Conservation (phyloP, 1,139 yeast species). For the Meyerozyma guilliermondii region DNA sequence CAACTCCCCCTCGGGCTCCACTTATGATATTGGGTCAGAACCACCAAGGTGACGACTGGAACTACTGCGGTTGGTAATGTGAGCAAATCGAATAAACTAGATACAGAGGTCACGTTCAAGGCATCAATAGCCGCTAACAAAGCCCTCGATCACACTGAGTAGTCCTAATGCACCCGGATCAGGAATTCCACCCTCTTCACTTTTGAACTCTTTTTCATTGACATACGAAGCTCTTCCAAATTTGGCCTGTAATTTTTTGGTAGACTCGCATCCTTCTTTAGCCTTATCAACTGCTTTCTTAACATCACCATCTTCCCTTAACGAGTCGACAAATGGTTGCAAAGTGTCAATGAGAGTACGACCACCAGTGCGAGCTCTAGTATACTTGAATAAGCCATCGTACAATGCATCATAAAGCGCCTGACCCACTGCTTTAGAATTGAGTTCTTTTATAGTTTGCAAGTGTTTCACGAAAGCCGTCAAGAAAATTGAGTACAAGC, state of each 20-base stretch:
- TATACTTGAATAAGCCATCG: constrained; percentile 66
- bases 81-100: neutral
- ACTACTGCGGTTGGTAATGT: neutral
- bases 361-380: constrained; percentile 87
- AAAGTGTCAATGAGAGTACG: constrained; percentile 85
- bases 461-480: constrained; percentile 50
- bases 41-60: neutral
- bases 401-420: constrained; percentile 39
- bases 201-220: constrained; percentile 47
- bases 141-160: constrained; percentile 62
- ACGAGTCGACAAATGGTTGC: constrained; percentile 74
- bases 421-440: constrained; percentile 16
- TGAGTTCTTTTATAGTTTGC: constrained; percentile 24
- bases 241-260: constrained; percentile 72
- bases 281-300: constrained; percentile 64
- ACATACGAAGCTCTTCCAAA: constrained; percentile 95
- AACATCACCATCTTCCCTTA: constrained; percentile 46
- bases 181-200: constrained; percentile 59
- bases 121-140: constrained; percentile 7
- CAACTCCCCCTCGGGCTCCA: neutral
- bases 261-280: constrained; percentile 66
- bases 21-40: neutral
- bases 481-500: constrained; percentile 78
- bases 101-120: neutral
- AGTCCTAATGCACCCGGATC: constrained; percentile 94